Evolutionary conservation across 352 stramenopile species (phyloP).

Genomic region (Globisporangium nodosum): DNA sequence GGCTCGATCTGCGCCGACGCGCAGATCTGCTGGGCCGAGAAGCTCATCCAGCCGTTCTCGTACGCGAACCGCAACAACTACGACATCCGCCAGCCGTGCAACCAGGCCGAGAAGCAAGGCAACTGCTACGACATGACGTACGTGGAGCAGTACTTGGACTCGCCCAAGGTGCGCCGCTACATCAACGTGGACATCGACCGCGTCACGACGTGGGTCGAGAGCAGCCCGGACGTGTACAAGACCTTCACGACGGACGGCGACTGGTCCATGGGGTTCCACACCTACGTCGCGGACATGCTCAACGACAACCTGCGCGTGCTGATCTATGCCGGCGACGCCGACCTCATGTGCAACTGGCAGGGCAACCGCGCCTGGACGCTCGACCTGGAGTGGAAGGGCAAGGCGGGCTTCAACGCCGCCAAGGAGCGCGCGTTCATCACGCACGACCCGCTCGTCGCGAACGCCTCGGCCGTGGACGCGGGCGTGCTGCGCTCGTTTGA

Average conservation of each 20-base stretch:
- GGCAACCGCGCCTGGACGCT: conserved; percentile 94
- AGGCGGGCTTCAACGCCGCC: conserved; percentile 75
- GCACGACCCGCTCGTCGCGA: background rate
- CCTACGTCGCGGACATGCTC: conserved; percentile 76
- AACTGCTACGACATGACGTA: conserved; percentile 28
- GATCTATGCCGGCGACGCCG: conserved; percentile 94
- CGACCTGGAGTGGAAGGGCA: conserved; percentile 89
- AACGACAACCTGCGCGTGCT: conserved; percentile 64
- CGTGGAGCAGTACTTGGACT: conserved; percentile 53
- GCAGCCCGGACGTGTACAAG: conserved; percentile 85
- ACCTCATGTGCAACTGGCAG: conserved; percentile 96
- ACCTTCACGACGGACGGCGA: conserved; percentile 77
- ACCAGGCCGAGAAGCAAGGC: conserved; percentile 14
- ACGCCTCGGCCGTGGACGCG: conserved; percentile 12
- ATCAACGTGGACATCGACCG: conserved; percentile 17
- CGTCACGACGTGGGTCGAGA: conserved; percentile 63
- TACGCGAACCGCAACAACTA: conserved; percentile 37
- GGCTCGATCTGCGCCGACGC: conserved; percentile 21
- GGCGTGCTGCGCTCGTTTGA: conserved; percentile 37
- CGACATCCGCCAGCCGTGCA: conserved; percentile 43
- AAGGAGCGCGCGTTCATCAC: conserved; percentile 23
- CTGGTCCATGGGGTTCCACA: conserved; percentile 91
- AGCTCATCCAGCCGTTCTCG: conserved; percentile 37
- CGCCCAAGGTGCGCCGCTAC: conserved; percentile 16
- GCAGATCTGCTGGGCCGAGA: conserved; percentile 30